Conservation (phyloP, 1,284 basidiomycete species). For the Dichomitus squalens region DNA sequence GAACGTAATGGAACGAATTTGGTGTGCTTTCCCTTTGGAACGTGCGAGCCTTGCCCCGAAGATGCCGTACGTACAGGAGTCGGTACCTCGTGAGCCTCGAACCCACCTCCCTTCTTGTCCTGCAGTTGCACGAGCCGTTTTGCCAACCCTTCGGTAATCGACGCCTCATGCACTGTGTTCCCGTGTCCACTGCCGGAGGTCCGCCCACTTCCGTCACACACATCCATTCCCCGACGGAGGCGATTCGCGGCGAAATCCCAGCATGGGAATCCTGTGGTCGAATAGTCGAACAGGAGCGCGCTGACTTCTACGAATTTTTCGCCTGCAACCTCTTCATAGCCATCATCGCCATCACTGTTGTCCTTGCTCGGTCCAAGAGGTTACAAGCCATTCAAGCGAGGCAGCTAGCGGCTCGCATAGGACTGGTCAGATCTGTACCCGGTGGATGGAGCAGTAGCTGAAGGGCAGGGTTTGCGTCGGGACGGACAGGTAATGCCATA, state of each 20-base stretch:
- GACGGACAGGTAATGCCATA: conserved; percentile 2
- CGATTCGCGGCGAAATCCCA: conserved; percentile 62
- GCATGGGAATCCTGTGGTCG: conserved; percentile 92
- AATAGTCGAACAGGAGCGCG: conserved; percentile 73
- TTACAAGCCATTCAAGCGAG: conserved; percentile 75
- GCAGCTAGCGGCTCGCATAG: conserved; percentile 83
- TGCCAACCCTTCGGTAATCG: conserved; percentile 92
- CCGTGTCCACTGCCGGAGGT: conserved; percentile 30
- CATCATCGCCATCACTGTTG: conserved; percentile 61
- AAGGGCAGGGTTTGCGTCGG: not conserved
- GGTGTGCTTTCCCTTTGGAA: conserved; percentile 76
- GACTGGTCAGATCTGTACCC: conserved; percentile 44
- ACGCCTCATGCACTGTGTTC: conserved; percentile 79
- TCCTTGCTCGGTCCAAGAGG: conserved; percentile 68
- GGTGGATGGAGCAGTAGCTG: conserved; percentile 29
- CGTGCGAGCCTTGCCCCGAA: conserved; percentile 81
- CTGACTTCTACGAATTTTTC: conserved; percentile 87
- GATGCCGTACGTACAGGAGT: conserved; percentile 60
- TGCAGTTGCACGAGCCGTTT: conserved; percentile 80
- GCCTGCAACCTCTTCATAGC: conserved; percentile 80
- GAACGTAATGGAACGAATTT: conserved; percentile 31
- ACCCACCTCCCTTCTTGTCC: not conserved
- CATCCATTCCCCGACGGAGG: conserved; percentile 19
- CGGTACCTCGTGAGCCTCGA: not conserved
- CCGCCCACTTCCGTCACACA: conserved; percentile 11